These are phyloP conservation scores for Penicillium italicum DNA, from an alignment of 2,329 filamentous ascomycete genomes.

Conservation along the genomic window DNA sequence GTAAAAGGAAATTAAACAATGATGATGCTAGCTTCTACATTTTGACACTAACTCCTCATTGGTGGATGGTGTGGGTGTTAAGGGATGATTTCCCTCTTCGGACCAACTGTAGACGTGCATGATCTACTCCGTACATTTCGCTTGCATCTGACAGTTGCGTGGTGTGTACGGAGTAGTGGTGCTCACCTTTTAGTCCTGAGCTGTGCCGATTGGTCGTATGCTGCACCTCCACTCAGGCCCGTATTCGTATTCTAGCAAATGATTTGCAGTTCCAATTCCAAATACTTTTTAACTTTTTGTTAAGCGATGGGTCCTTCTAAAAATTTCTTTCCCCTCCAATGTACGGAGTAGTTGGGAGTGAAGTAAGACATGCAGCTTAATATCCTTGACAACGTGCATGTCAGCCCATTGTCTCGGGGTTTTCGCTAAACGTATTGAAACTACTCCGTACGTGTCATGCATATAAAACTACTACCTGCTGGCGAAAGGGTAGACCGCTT, in stretches of 20 bases:
- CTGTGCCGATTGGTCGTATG: not conserved
- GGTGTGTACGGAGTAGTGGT: too few species aligned
- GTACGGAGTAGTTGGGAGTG: not conserved
- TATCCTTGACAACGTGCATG: not conserved
- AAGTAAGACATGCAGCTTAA: not conserved
- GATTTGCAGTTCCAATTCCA: slow-evolving; percentile 1
- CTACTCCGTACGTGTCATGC: not conserved
- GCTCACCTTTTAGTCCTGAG: not conserved
- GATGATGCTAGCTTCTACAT: not conserved
- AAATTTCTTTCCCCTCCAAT: not conserved
- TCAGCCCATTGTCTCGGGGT: not conserved
- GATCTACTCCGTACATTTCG: slow-evolving; percentile 9
- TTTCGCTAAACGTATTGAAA: not conserved
- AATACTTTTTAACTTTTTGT: slow-evolving; percentile 2
- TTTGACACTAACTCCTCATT: not conserved
- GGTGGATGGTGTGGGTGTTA: not conserved
- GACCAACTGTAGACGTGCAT: not conserved
- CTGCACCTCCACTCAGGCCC: not conserved
- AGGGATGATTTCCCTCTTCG: not conserved
- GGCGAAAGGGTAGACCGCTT: not conserved
- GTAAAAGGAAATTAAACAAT: not conserved
- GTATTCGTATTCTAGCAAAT: not conserved
- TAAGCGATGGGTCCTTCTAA: not conserved
- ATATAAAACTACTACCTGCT: not conserved
- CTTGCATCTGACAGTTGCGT: slow-evolving; percentile 5